A percentile compares a stretch with the other conserved stretches of the same genome.
Conservation (phyloP, 169 alveolate species). For the Theileria annulata region DNA sequence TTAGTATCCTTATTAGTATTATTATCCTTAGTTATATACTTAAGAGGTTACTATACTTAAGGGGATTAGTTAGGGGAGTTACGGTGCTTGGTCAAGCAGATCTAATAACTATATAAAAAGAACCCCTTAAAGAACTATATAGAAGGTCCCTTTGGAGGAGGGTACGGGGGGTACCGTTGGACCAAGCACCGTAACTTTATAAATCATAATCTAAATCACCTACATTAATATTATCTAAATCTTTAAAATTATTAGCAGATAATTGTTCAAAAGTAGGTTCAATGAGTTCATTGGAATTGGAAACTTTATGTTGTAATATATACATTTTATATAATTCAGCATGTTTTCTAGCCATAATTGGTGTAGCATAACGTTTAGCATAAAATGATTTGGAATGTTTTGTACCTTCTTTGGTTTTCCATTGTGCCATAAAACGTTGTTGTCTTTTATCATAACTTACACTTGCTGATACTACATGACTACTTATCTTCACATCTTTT, state of each 20-base stretch:
- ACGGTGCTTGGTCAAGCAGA: too few species aligned
- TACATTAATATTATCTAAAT: constrained; percentile 46
- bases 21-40: too few species aligned
- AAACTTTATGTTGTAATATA: constrained; percentile 51
- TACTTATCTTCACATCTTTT: constrained; percentile 4
- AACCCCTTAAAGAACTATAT: too few species aligned
- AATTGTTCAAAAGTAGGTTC: constrained; percentile 68
- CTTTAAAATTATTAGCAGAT: constrained; percentile 62
- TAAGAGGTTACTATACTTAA: too few species aligned
- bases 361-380: constrained; percentile 67
- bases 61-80: too few species aligned
- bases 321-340: constrained; percentile 70
- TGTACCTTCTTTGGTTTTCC: constrained; percentile 79
- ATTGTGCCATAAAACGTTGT: constrained; percentile 78
- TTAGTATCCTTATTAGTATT: too few species aligned
- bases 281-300: constrained; percentile 14
- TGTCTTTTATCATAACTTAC: constrained; percentile 74
- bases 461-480: constrained; percentile 72
- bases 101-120: too few species aligned
- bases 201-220: constrained; percentile 19
- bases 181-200: not conserved
- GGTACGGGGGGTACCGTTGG: too few species aligned
- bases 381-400: constrained; percentile 76
- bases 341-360: constrained; percentile 67
- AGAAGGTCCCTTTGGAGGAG: too few species aligned